These are phyloP conservation scores for Colletotrichum falcatum DNA, from an alignment of 2,329 filamentous ascomycete genomes.

Conservation along the genomic window DNA sequence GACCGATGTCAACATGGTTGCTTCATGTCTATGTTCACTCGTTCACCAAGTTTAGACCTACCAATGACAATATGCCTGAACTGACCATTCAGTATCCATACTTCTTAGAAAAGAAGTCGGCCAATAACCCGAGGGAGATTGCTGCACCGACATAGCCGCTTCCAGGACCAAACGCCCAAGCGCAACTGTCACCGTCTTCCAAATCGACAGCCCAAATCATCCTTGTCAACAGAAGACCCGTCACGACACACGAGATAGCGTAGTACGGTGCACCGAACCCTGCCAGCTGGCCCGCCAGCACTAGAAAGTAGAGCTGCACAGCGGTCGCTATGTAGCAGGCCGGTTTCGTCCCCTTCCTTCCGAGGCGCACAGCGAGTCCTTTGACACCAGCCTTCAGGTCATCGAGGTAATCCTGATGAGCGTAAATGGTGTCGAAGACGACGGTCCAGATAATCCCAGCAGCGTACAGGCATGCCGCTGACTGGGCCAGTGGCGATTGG, in stretches of 20 bases:
- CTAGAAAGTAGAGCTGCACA: constrained; percentile 10
- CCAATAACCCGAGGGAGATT: background rate
- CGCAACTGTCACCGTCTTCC: constrained; percentile 18
- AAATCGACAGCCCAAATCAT: constrained; percentile 19
- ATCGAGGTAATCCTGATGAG: constrained; percentile 50
- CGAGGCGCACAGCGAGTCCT: constrained; percentile 49
- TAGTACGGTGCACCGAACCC: background rate
- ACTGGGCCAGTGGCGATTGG: background rate
- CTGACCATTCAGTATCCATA: background rate
- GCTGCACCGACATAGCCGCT: constrained; percentile 6
- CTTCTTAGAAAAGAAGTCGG: background rate
- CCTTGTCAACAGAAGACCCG: background rate
- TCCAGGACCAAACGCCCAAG: constrained; percentile 16
- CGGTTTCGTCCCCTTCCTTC: constrained; percentile 37
- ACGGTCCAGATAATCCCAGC: constrained; percentile 49
- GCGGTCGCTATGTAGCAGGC: constrained; percentile 27
- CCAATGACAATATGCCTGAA: background rate
- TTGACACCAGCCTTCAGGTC: constrained; percentile 50
- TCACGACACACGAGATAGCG: background rate
- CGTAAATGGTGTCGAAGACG: constrained; percentile 53
- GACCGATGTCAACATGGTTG: background rate
- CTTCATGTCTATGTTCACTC: background rate
- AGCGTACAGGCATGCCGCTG: constrained; percentile 32
- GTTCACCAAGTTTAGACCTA: background rate
- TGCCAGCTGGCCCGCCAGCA: background rate